Base-by-base conservation (phyloP, 73 alveolate species). In the Loxodes magnus region DNA sequence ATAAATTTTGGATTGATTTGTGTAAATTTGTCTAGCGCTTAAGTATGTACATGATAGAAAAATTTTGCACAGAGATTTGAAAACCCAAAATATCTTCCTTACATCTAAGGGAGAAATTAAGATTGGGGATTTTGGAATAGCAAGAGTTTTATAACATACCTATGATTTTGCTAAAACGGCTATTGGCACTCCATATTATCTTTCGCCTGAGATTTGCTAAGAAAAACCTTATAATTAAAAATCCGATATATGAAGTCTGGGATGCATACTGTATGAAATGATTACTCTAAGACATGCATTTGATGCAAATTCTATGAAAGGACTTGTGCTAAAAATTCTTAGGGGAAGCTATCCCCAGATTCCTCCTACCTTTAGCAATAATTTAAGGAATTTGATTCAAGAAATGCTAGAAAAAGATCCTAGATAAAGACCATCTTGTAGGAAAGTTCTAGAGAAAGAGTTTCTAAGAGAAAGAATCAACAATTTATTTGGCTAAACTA, bases 101-200 rank as follows among this genome's bases (percentile, higher is more conserved):
- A 93, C 93, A 61, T 54, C 78, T 50, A 89, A 77, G 23, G 87
- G 87, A 37, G 82, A 78, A 60, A 86, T 93, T 1, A 93, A 89
- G 54, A 75, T 93, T 5, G 99, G 99, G 6, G 97, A 92, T 74
- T 92, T 92, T 51, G 97, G 97, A 36, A 88, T 92, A 36, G 90
- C 99, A 3, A 66, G 95, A 55, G 90, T 81, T 0, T 77, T 92
- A 30, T 67, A 88, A 48, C 90, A 81, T 69, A 87, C 98, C 6
- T 79, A 74, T 84, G 98, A 90, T 42, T 83, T 90, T 50, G 99
- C 99, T 4, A 63, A 73, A 58, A 93, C 99, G 4, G 95, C 96
- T 2, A 88, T 95, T 58, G 99, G 99, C 12, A 95, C 99, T 2
- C 99, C 99, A 9, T 95, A 83, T 73, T 95, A 93, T 60, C 67